Conservation (phyloP, 257 asterid genomes). For the Solanum etuberosum region DNA sequence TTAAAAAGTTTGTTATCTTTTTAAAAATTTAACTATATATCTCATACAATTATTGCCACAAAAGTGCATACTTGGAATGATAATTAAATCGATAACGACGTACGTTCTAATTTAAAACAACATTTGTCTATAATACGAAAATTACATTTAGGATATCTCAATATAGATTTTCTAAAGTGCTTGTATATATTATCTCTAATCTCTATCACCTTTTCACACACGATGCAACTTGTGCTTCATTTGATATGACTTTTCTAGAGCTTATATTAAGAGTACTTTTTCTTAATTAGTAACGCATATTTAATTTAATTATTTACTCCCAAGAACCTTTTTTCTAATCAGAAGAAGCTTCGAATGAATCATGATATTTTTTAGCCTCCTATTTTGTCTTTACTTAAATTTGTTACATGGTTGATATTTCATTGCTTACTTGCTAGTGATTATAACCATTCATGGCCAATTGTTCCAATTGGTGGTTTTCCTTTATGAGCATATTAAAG, state of each 20-base stretch:
- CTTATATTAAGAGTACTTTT: neutral
- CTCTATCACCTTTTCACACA: neutral
- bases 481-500: conserved; percentile 3
- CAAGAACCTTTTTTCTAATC: neutral
- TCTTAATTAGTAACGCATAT: neutral
- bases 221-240: neutral
- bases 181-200: neutral
- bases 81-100: neutral
- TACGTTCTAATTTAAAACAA: neutral
- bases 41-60: neutral
- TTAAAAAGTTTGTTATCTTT: neutral
- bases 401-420: neutral
- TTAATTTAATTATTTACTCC: neutral
- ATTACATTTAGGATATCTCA: neutral
- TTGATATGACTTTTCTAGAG: neutral
- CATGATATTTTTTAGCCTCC: conserved; percentile 16
- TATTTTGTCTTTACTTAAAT: neutral
- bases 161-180: neutral
- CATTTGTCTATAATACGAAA: neutral
- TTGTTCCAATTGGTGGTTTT: conserved; percentile 2
- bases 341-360: neutral
- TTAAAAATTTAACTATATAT: neutral
- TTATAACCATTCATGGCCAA: neutral
- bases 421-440: neutral
- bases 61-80: neutral